phyloP scores from a whole-genome alignment of 140 eudicot genomes.

The Cichorium intybus region DNA sequence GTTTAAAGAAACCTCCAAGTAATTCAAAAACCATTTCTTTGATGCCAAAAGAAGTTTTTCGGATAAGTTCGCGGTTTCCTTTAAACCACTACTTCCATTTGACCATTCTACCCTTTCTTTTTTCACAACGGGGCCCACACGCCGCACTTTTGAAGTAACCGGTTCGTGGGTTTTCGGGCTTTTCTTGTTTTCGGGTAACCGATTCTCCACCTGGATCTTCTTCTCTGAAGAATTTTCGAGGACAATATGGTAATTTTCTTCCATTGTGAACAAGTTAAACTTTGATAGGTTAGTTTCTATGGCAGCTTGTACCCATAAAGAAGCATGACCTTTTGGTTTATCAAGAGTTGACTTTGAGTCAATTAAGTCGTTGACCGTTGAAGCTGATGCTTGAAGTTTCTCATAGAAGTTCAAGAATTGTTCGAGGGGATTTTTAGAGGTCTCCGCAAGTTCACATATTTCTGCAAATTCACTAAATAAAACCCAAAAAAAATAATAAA shows the following conservation, averaged over 20 bases:
- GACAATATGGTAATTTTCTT: conserved; percentile 40
- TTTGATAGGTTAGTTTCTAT: conserved; percentile 54
- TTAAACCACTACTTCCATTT: conserved; percentile 45
- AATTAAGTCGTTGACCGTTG: conserved; percentile 29
- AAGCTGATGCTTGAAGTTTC: conserved; percentile 44
- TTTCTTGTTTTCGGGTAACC: conserved; percentile 42
- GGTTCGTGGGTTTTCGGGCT: conserved; percentile 40
- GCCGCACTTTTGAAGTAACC: conserved; percentile 17
- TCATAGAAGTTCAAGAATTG: conserved; percentile 58
- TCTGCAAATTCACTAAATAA: conserved; percentile 59
- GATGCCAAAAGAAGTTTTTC: conserved; percentile 48
- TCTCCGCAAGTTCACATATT: conserved; percentile 54
- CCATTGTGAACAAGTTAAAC: conserved; percentile 42
- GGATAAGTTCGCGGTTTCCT: conserved; percentile 48
- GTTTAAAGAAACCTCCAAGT: conserved; percentile 51
- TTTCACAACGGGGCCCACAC: conserved; percentile 15
- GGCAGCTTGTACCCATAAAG: conserved; percentile 80
- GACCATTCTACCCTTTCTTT: conserved; percentile 36
- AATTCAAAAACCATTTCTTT: conserved; percentile 64
- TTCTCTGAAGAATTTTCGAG: conserved; percentile 41
- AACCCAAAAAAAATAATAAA: not conserved
- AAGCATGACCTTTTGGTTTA: conserved; percentile 28
- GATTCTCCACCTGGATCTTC: conserved; percentile 31
- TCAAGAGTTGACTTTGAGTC: conserved; percentile 26
- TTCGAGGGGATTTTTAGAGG: conserved; percentile 45